Percentiles rank a stretch among this genome's conserved stretches.
Conservation (phyloP, 176 grass and related monocot genomes). For the Tuctoria greenei region DNA sequence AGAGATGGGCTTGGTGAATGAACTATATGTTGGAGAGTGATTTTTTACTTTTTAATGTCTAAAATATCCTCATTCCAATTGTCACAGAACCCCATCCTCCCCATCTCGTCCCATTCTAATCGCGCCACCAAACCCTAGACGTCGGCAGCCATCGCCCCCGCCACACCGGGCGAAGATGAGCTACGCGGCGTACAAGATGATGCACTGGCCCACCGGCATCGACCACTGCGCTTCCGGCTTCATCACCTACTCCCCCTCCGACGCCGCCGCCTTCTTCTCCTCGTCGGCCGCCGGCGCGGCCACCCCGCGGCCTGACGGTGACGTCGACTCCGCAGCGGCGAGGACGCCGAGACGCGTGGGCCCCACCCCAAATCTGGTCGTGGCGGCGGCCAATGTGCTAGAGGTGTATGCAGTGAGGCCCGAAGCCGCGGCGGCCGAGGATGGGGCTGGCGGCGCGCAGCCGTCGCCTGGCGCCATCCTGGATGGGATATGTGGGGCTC, state of each 20-base stretch:
- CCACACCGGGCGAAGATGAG: conserved; percentile 49
- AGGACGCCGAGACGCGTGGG: conserved; percentile 12
- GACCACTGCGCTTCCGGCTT: conserved; percentile 82
- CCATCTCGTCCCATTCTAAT: background rate
- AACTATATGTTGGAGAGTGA: no score
- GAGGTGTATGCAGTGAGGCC: conserved; percentile 76
- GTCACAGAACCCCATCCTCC: background rate
- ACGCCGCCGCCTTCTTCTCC: conserved; percentile 21
- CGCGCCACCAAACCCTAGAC: conserved; percentile 8
- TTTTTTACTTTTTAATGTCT: no score
- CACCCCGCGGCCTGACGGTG: conserved; percentile 22
- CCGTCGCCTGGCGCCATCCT: conserved; percentile 29
- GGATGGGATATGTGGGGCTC: conserved; percentile 62
- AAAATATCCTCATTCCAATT: background rate
- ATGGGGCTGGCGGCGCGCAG: conserved; percentile 13
- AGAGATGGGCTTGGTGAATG: no score
- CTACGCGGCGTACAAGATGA: conserved; percentile 91
- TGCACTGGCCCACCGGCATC: conserved; percentile 75
- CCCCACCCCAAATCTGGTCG: conserved; percentile 70
- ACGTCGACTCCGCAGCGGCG: conserved; percentile 38
- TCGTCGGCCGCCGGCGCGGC: background rate
- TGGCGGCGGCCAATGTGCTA: conserved; percentile 76
- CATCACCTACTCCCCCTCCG: conserved; percentile 56
- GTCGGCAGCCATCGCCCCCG: background rate
- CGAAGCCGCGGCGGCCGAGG: conserved; percentile 42